Evolutionary conservation across 1,284 basidiomycete species (phyloP).

Genomic region (Moniliella sp.): DNA sequence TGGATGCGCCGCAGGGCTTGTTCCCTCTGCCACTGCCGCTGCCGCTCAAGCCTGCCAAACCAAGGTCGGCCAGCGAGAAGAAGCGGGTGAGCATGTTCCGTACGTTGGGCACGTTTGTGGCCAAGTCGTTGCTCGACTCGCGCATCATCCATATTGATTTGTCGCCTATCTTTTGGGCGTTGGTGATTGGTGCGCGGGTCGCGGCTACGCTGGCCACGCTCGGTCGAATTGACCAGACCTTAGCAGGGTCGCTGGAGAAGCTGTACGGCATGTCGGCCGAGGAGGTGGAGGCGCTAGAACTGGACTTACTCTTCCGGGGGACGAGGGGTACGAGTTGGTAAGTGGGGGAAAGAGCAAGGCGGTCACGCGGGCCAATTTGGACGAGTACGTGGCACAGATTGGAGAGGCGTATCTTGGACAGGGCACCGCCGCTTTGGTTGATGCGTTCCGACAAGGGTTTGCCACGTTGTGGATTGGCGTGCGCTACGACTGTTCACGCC

Average conservation of each 20-base stretch:
- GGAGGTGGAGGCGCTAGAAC: constrained; percentile 56
- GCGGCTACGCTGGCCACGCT: constrained; percentile 52
- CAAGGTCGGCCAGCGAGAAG: too few species aligned
- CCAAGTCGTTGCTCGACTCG: constrained; percentile 86
- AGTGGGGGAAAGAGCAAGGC: constrained; percentile 53
- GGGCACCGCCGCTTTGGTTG: constrained; percentile 22
- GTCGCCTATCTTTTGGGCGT: constrained; percentile 74
- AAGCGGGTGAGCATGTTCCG: too few species aligned
- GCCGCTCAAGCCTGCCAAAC: too few species aligned
- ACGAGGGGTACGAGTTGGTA: constrained; percentile 65
- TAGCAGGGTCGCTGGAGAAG: constrained; percentile 66
- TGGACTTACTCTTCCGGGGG: constrained; percentile 94
- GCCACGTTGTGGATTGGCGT: constrained; percentile 68
- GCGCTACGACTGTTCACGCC: constrained; percentile 79
- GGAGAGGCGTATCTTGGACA: constrained; percentile 29
- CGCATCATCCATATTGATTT: constrained; percentile 87
- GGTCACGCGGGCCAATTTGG: constrained; percentile 64
- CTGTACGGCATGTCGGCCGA: constrained; percentile 45
- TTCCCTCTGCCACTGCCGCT: too few species aligned
- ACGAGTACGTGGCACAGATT: constrained; percentile 57
- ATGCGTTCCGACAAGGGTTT: constrained; percentile 35
- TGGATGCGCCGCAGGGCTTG: too few species aligned
- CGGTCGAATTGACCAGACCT: constrained; percentile 57
- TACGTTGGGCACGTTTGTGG: constrained; percentile 87
- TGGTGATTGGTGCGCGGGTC: constrained; percentile 62